A percentile compares a stretch with the other conserved stretches of the same genome.
Conservation (phyloP, 2,329 filamentous ascomycete genomes). For the Lizonia empirigonia region DNA sequence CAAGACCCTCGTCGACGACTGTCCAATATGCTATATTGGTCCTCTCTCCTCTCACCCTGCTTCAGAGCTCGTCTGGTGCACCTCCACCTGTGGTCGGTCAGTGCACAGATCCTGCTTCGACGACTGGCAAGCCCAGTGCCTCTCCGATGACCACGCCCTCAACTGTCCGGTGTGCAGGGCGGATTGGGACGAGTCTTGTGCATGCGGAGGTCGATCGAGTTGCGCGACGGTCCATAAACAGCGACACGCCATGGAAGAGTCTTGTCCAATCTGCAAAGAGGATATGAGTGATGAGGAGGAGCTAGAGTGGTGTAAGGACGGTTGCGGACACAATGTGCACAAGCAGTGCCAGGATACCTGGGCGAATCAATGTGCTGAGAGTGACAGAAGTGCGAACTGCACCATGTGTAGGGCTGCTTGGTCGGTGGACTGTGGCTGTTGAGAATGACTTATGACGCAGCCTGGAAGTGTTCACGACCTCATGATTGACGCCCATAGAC, state of each 20-base stretch:
- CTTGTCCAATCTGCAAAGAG: slow-evolving; percentile 14
- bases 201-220: background rate
- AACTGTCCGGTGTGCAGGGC: slow-evolving; percentile 23
- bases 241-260: background rate
- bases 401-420: slow-evolving; percentile 13
- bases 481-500: too few relatives aligned
- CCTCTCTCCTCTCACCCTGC: slow-evolving; percentile 3
- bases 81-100: slow-evolving; percentile 18
- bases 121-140: slow-evolving; percentile 13
- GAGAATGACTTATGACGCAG: too few relatives aligned
- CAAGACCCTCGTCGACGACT: slow-evolving; percentile 19
- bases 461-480: too few relatives aligned
- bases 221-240: slow-evolving; percentile 1
- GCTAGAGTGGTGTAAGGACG: slow-evolving; percentile 22
- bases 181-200: slow-evolving; percentile 19
- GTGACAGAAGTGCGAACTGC: background rate
- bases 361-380: slow-evolving; percentile 1
- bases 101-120: slow-evolving; percentile 27
- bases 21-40: slow-evolving; percentile 29
- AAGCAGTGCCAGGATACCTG: slow-evolving; percentile 19
- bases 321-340: slow-evolving; percentile 27
- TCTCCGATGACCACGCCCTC: background rate
- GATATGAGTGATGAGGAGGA: background rate
- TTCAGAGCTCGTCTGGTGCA: slow-evolving; percentile 26
- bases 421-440: slow-evolving; percentile 6